phyloP scores from a whole-genome alignment of 305 asterid genomes.

The Caryopteris hybrid region DNA sequence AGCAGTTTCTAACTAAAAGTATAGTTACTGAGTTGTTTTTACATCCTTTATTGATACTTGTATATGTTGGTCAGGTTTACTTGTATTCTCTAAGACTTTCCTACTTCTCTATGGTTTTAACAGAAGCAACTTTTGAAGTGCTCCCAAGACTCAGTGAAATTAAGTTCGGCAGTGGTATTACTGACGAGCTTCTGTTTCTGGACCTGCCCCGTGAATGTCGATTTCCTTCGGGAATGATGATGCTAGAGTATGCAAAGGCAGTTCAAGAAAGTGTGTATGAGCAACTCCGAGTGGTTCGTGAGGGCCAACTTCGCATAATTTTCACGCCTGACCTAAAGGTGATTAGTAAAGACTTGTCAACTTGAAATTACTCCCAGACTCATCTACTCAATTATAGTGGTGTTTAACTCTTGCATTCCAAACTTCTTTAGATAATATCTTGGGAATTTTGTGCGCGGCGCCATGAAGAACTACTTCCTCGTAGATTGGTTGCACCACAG shows the following conservation, averaged over 20 bases:
- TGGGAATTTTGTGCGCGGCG: constrained; percentile 98
- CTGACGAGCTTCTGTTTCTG: constrained; percentile 85
- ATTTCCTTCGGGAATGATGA: constrained; percentile 84
- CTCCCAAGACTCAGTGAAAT: constrained; percentile 93
- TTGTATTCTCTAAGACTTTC: neutral
- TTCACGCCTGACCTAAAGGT: constrained; percentile 93
- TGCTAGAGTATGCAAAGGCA: constrained; percentile 86
- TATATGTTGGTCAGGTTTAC: neutral
- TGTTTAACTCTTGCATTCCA: constrained; percentile 18
- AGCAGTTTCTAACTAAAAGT: neutral
- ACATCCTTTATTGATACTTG: neutral
- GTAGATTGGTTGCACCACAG: constrained; percentile 95
- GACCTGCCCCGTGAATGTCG: constrained; percentile 91
- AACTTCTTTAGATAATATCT: constrained; percentile 56
- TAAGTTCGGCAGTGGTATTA: constrained; percentile 85
- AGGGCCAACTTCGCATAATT: constrained; percentile 88
- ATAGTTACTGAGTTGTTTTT: neutral
- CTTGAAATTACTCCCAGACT: constrained; percentile 4
- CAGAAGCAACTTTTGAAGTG: constrained; percentile 97
- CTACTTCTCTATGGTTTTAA: constrained; percentile 7
- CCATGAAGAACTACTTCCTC: constrained; percentile 96
- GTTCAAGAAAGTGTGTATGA: constrained; percentile 92
- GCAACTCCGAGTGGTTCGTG: constrained; percentile 93
- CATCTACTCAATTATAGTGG: constrained; percentile 2
- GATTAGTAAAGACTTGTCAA: neutral